A percentile compares a stretch with the other conserved stretches of the same genome.
Evolutionary conservation across 371 early-diverging fungal species (phyloP).

Genomic region (Dinochytrium kinnereticum): DNA sequence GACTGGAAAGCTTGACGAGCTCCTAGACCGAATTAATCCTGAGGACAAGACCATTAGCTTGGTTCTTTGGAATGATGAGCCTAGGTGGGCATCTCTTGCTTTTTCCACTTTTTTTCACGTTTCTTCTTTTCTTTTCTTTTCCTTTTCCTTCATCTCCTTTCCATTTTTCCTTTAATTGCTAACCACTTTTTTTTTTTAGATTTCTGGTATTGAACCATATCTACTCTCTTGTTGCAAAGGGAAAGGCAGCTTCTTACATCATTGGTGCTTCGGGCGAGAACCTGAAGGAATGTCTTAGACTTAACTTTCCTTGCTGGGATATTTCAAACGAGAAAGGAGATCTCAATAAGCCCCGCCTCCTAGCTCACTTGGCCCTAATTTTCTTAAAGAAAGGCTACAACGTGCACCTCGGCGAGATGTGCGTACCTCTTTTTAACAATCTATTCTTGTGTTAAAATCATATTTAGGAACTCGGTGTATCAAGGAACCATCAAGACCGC

Average conservation of each 20-base stretch:
- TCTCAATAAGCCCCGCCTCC: not conserved
- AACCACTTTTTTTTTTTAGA: not conserved
- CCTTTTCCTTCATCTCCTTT: not conserved
- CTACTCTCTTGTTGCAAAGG: not conserved
- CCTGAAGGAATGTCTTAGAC: not conserved
- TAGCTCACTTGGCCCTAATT: not conserved
- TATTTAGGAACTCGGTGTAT: not conserved
- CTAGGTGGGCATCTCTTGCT: not conserved
- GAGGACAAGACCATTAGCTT: not conserved
- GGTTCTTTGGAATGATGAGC: not conserved
- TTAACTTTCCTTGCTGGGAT: slow-evolving; percentile 9
- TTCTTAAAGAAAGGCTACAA: not conserved
- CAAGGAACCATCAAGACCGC: not conserved
- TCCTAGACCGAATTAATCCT: not conserved
- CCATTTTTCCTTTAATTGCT: not conserved
- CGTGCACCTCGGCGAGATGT: not conserved
- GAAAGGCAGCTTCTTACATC: not conserved
- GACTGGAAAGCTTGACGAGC: not conserved
- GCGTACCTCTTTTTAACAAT: too few relatives aligned
- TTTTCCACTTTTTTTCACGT: not conserved
- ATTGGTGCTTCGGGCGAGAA: not conserved
- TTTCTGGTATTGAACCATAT: not conserved
- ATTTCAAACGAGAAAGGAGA: not conserved
- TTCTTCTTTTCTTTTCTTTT: not conserved
- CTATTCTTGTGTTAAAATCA: not conserved